A percentile compares a stretch with the other conserved stretches of the same genome.
phyloP scores from a whole-genome alignment of 805 yeast genomes.

The Suhomyces xylopsoci region DNA sequence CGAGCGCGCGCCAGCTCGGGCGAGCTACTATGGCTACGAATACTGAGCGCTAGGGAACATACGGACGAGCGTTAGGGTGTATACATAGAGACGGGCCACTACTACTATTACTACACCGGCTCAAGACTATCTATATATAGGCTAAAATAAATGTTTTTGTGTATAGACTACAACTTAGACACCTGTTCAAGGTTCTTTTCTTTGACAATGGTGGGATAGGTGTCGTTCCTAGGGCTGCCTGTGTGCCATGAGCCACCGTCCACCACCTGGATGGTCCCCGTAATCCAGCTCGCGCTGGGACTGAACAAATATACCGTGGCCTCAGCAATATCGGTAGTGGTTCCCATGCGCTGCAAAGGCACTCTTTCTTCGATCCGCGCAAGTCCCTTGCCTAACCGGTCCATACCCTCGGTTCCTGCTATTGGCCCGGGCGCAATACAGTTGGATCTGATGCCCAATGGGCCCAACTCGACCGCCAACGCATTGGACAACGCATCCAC shows the following conservation, averaged over 20 bases:
- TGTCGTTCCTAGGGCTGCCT: slow-evolving; percentile 16
- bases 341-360: slow-evolving; percentile 25
- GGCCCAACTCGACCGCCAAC: slow-evolving; percentile 29
- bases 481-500: slow-evolving; percentile 30
- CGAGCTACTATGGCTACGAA: too few relatives aligned
- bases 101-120: not conserved
- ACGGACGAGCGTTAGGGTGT: not conserved
- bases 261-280: slow-evolving; percentile 26
- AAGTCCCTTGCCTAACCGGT: slow-evolving; percentile 17
- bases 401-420: slow-evolving; percentile 27
- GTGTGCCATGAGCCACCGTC: slow-evolving; percentile 29
- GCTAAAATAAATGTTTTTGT: slow-evolving; percentile 3
- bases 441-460: slow-evolving; percentile 27
- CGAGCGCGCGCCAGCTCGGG: too few relatives aligned
- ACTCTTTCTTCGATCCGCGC: slow-evolving; percentile 8
- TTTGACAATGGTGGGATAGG: slow-evolving; percentile 32
- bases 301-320: slow-evolving; percentile 27
- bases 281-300: slow-evolving; percentile 24
- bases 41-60: too few relatives aligned
- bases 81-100: not conserved
- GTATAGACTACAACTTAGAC: slow-evolving; percentile 10
- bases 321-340: slow-evolving; percentile 27
- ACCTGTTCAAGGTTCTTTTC: slow-evolving; percentile 11
- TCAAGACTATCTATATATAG: not conserved
- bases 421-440: slow-evolving; percentile 28